These are phyloP conservation scores for Blastobotrys robertii DNA, from an alignment of 805 yeast genomes.

Conservation along the genomic window DNA sequence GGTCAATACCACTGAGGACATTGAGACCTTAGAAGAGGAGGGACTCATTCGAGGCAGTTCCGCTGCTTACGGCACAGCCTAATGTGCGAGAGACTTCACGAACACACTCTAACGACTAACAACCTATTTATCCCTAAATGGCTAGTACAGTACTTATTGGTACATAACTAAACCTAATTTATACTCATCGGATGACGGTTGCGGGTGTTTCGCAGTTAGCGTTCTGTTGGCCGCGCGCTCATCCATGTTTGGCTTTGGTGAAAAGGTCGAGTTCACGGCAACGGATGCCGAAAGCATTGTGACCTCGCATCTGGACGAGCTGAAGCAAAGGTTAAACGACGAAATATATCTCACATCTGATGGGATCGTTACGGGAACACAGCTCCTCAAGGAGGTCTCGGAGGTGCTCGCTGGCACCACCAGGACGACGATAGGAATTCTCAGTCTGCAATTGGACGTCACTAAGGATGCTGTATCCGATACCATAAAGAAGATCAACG, in stretches of 20 bases:
- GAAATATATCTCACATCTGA: constrained; percentile 8
- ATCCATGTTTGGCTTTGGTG: no score
- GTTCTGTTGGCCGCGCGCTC: no score
- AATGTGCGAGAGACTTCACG: no score
- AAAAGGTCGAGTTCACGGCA: constrained; percentile 4
- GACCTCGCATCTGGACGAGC: not conserved
- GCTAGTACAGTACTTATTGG: no score
- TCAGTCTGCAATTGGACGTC: constrained; percentile 10
- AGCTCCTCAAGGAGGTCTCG: constrained; percentile 2
- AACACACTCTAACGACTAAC: no score
- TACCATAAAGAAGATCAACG: constrained; percentile 1
- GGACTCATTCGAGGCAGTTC: no score
- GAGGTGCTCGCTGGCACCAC: constrained; percentile 9
- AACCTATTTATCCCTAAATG: no score
- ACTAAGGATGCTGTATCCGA: constrained; percentile 7
- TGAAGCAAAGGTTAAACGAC: constrained; percentile 5
- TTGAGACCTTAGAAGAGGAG: no score
- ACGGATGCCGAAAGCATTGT: constrained; percentile 6
- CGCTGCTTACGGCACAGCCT: no score
- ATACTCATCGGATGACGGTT: no score
- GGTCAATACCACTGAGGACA: not conserved
- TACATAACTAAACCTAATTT: no score
- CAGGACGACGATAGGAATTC: constrained; percentile 10
- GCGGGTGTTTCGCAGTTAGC: no score
- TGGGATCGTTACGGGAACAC: constrained; percentile 9